Evolutionary conservation across 768 basidiomycete genomes (phyloP).

Genomic region (Leucogyrophana mollusca): DNA sequence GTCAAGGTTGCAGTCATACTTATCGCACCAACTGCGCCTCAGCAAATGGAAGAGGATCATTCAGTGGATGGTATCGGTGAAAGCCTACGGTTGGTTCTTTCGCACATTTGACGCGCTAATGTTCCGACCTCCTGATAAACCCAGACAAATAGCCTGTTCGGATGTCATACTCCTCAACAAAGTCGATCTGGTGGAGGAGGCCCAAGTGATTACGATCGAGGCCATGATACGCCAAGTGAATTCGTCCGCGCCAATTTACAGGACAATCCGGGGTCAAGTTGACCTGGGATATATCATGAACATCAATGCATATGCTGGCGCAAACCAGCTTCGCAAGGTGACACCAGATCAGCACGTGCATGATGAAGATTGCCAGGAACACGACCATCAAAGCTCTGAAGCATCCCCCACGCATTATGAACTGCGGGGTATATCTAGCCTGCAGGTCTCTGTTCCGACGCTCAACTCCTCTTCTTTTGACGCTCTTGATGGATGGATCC

Average conservation of each 20-base stretch:
- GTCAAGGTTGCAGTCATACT: not conserved
- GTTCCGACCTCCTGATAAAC: conserved; percentile 1
- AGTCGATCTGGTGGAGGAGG: conserved; percentile 63
- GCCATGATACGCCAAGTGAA: conserved; percentile 72
- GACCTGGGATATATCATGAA: conserved; percentile 76
- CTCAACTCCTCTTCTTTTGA: conserved; percentile 48
- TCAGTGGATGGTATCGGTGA: conserved; percentile 67
- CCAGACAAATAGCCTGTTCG: conserved; percentile 91
- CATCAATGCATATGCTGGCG: conserved; percentile 74
- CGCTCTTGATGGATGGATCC: conserved; percentile 77
- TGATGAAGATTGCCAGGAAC: conserved; percentile 21
- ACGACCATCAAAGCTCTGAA: conserved; percentile 32
- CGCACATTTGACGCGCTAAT: too few relatives aligned
- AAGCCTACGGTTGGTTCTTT: conserved; percentile 61
- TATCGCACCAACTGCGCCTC: conserved; percentile 23
- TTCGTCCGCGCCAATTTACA: conserved; percentile 72
- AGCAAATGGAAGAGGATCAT: conserved; percentile 89
- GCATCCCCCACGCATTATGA: conserved; percentile 55
- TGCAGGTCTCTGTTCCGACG: conserved; percentile 67
- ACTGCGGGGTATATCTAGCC: conserved; percentile 77
- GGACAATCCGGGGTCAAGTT: conserved; percentile 70
- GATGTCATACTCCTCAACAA: conserved; percentile 95
- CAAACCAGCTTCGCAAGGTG: conserved; percentile 24
- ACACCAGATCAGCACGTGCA: conserved; percentile 30
- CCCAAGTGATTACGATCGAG: conserved; percentile 49